Conservation (phyloP, 331 rosid genomes). For the Telfairia occidentalis region DNA sequence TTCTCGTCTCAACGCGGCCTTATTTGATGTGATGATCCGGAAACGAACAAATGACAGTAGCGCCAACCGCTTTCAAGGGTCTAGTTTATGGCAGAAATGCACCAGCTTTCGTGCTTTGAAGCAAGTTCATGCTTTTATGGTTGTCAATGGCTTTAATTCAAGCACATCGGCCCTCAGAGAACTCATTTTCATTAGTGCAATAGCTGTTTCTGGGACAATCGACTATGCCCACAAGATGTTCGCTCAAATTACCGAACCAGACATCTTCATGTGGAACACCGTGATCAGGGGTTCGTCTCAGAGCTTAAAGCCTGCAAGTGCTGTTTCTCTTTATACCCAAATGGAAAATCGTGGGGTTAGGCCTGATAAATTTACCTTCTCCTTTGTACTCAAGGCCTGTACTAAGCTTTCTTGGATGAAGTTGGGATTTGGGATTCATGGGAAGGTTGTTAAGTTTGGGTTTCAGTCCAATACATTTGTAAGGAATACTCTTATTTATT, state of each 20-base stretch:
- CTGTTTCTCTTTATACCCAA: slow-evolving; percentile 15
- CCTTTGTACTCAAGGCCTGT: slow-evolving; percentile 16
- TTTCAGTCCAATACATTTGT: slow-evolving; percentile 13
- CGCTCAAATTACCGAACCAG: slow-evolving; percentile 14
- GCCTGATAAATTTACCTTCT: slow-evolving; percentile 17
- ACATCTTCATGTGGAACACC: slow-evolving; percentile 18
- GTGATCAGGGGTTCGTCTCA: slow-evolving; percentile 21
- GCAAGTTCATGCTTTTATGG: slow-evolving; percentile 8
- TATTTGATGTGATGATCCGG: slow-evolving; percentile 15
- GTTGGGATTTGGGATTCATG: slow-evolving; percentile 12
- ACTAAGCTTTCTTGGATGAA: slow-evolving; percentile 14
- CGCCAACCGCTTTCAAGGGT: neutral
- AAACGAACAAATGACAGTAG: slow-evolving; percentile 6
- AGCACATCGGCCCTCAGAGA: slow-evolving; percentile 9
- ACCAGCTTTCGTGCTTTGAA: slow-evolving; percentile 12
- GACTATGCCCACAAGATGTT: slow-evolving; percentile 15
- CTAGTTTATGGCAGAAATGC: slow-evolving; percentile 15
- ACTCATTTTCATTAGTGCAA: slow-evolving; percentile 4
- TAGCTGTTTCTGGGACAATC: slow-evolving; percentile 13
- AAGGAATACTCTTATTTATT: slow-evolving; percentile 14
- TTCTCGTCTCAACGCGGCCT: neutral
- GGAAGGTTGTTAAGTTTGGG: slow-evolving; percentile 17
- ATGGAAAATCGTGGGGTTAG: slow-evolving; percentile 15
- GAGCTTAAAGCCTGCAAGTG: slow-evolving; percentile 9
- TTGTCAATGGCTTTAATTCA: slow-evolving; percentile 19